phyloP scores from a whole-genome alignment of 148 eudicot species.

The Spergularia bocconei region DNA sequence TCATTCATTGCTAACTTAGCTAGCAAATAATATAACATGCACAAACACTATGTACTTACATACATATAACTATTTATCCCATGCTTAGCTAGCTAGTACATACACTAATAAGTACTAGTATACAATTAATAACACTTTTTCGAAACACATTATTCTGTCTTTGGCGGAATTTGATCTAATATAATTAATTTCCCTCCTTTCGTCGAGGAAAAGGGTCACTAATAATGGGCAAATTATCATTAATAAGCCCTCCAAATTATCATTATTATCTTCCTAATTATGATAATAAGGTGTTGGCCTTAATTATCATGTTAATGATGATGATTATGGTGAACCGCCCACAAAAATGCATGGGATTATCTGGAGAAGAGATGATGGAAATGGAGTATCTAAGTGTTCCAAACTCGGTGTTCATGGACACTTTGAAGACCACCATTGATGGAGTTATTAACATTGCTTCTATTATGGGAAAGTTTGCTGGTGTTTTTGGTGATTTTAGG shows the following conservation, averaged over 20 bases:
- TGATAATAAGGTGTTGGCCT: constrained; percentile 6
- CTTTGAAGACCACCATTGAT: constrained; percentile 46
- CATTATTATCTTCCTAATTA: background rate
- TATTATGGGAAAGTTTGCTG: constrained; percentile 37
- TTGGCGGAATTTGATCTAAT: background rate
- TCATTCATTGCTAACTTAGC: constrained; percentile 8
- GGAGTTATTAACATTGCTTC: constrained; percentile 42
- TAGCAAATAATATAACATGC: background rate
- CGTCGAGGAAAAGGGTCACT: background rate
- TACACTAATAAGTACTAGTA: background rate
- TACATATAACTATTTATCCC: no score
- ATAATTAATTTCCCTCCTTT: background rate
- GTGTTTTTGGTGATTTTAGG: constrained; percentile 49
- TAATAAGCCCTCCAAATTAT: background rate
- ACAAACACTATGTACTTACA: no score
- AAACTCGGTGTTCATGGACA: constrained; percentile 36
- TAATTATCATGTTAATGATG: constrained; percentile 2
- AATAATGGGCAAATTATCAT: constrained; percentile 9
- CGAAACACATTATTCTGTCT: no score
- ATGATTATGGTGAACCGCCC: background rate
- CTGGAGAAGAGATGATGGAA: constrained; percentile 7
- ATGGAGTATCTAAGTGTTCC: constrained; percentile 52
- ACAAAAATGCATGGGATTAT: background rate
- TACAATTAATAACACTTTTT: no score
- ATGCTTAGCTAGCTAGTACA: background rate